Evolutionary conservation across 2,329 filamentous ascomycete genomes (phyloP), one percentile per base, ranked within the genome.

Genomic region (Aureobasidium sp.): DNA sequence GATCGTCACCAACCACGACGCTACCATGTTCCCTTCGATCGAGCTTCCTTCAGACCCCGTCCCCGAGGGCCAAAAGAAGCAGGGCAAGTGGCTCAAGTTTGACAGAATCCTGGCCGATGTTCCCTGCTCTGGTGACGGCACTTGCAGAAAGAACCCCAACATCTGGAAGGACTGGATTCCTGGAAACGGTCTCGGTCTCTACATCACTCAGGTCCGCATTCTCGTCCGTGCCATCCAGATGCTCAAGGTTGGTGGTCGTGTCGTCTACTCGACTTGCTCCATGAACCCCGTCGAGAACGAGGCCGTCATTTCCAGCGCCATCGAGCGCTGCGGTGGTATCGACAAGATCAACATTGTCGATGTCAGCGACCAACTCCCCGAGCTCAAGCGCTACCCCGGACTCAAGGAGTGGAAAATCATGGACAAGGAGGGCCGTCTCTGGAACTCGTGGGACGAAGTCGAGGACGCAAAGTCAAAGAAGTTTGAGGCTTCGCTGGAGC

Each of bases 251-350:
- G 93, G 94, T 42, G 94, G 94, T 55, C 85, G 92, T 64, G 89
- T 97, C 29, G 93, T 99, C 57, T 99, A 97, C 77, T 97, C 93
- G 3, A 99, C 94, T 21, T 99, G 94, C 81, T 96, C 91, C 74
- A 90, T 99, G 89, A 99, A 99, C 75, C 94, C 94, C 0, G 85
- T 97, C 29, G 94, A 99, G 78, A 96, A 99, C 69, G 94, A 99
- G 75, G 87, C 94, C 7, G 91, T 97, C 17, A 79, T 99, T 62
- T 85, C 89, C 0, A 87, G 88, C 27, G 94, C 94, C 11, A 92
- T 99, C 67, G 88, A 91, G 67, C 84, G 92, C 60, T 97, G 92
- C 69, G 94, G 94, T 64, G 94, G 94, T 3, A 75, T 84, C 4
- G 80, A 82, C 15, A 94, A 92, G 70, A 88, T 99, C 53, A 83